Conservation (phyloP, 164 flowering plant genomes). For the Dillenia suffruticosa region DNA sequence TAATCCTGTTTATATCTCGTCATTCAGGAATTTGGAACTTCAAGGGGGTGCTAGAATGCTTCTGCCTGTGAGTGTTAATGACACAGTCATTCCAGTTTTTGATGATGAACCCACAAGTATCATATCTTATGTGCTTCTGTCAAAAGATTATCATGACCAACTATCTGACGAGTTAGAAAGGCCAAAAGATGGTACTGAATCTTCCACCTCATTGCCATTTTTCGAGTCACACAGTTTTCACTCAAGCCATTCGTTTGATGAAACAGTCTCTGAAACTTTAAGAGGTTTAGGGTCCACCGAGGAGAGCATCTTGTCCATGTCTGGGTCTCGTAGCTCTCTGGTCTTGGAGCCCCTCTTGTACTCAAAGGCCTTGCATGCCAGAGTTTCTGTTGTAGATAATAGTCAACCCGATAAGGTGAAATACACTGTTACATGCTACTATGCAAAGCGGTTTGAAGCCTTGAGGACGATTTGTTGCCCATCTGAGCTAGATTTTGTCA, state of each 20-base stretch:
- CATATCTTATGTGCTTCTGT: constrained; percentile 65
- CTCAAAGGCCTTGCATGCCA: constrained; percentile 67
- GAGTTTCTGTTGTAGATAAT: constrained; percentile 64
- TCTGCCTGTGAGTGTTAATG: constrained; percentile 74
- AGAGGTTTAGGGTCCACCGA: constrained; percentile 62
- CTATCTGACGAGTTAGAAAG: constrained; percentile 60
- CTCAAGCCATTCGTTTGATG: constrained; percentile 48
- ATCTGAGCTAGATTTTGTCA: constrained; percentile 72
- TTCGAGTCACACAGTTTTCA: constrained; percentile 37
- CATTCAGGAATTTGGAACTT: constrained; percentile 56
- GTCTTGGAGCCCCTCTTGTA: constrained; percentile 55
- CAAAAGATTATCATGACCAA: constrained; percentile 61
- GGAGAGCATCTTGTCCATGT: constrained; percentile 51
- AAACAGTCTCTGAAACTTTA: constrained; percentile 32
- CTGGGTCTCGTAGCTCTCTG: constrained; percentile 57
- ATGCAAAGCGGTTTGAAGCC: constrained; percentile 81
- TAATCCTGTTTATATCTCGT: constrained; percentile 64
- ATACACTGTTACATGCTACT: constrained; percentile 85
- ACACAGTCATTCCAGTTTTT: constrained; percentile 78
- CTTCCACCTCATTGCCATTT: constrained; percentile 29
- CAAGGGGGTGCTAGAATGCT: constrained; percentile 68
- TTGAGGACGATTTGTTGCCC: constrained; percentile 83
- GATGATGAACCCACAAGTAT: constrained; percentile 99
- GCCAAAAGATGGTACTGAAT: constrained; percentile 43
- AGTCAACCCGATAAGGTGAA: constrained; percentile 76